A percentile compares a stretch with the other conserved stretches of the same genome.
Evolutionary conservation across 495 filamentous ascomycete species (phyloP).

Genomic region (Penicillium simplicissimum): DNA sequence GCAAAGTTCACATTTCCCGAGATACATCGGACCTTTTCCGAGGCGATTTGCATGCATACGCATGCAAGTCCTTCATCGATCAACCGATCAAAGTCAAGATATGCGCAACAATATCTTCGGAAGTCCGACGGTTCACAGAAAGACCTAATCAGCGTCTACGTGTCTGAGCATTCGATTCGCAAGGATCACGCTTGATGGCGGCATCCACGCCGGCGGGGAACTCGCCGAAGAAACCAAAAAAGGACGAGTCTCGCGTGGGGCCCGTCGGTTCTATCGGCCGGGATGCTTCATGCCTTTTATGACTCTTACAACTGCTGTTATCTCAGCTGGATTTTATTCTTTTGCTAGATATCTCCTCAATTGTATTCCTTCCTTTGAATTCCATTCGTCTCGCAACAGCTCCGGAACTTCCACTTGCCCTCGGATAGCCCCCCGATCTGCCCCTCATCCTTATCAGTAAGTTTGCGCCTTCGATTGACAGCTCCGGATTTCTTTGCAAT

Average conservation of each 20-base stretch:
- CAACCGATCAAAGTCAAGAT: not conserved
- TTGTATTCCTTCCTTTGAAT: not conserved
- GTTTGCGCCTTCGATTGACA: constrained; percentile 10
- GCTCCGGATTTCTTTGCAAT: not conserved
- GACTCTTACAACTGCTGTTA: constrained; percentile 8
- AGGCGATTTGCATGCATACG: not conserved
- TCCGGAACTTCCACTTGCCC: not conserved
- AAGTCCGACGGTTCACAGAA: not conserved
- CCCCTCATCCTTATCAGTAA: constrained; percentile 13
- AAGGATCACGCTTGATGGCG: constrained; percentile 4
- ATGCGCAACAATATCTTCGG: not conserved
- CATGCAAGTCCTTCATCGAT: not conserved
- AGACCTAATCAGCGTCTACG: not conserved
- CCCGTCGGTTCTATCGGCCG: constrained; percentile 10
- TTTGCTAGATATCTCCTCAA: not conserved
- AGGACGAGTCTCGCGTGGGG: constrained; percentile 12
- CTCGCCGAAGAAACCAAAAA: constrained; percentile 19
- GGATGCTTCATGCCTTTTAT: constrained; percentile 13
- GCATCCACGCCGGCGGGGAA: constrained; percentile 20
- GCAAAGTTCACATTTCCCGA: not conserved
- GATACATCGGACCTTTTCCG: not conserved
- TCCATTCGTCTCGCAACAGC: not conserved
- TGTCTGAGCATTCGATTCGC: constrained; percentile 1
- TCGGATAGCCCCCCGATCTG: not conserved
- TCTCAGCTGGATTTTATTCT: not conserved